These are phyloP conservation scores for Russula lepida DNA, from an alignment of 768 basidiomycete genomes.

Conservation along the genomic window DNA sequence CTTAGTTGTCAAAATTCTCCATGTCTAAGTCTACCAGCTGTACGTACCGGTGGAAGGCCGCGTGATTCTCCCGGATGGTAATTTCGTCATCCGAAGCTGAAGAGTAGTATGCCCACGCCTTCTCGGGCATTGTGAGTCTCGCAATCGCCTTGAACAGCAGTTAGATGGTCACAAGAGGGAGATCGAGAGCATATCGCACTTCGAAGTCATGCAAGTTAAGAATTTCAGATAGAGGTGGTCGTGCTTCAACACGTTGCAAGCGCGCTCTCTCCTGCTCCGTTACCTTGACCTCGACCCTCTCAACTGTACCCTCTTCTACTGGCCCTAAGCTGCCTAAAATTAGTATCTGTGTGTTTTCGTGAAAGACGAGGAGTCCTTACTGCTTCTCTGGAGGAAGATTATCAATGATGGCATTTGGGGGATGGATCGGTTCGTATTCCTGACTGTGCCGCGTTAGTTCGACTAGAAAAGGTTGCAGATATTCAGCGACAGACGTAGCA, in stretches of 20 bases:
- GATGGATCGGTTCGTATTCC: conserved; percentile 87
- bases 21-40: neutral
- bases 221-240: conserved; percentile 71
- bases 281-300: conserved; percentile 51
- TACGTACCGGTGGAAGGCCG: conserved; percentile 76
- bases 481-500: conserved; percentile 29
- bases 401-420: conserved; percentile 68
- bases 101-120: conserved; percentile 95
- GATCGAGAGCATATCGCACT: conserved; percentile 32
- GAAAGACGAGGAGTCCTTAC: conserved; percentile 17
- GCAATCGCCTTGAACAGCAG: conserved; percentile 57
- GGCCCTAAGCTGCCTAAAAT: conserved; percentile 44
- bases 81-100: conserved; percentile 97
- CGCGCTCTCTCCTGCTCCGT: conserved; percentile 67
- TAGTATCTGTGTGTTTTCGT: neutral
- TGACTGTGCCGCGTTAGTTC: conserved; percentile 17
- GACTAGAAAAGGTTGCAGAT: neutral
- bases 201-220: conserved; percentile 94
- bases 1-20: neutral
- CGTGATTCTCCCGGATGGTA: conserved; percentile 80
- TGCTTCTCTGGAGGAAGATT: conserved; percentile 82
- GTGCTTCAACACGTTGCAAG: conserved; percentile 47
- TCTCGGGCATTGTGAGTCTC: conserved; percentile 67
- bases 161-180: neutral
- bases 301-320: conserved; percentile 60